Evolutionary conservation across 345 rosid species (phyloP).

Genomic region (Populus davidiana): DNA sequence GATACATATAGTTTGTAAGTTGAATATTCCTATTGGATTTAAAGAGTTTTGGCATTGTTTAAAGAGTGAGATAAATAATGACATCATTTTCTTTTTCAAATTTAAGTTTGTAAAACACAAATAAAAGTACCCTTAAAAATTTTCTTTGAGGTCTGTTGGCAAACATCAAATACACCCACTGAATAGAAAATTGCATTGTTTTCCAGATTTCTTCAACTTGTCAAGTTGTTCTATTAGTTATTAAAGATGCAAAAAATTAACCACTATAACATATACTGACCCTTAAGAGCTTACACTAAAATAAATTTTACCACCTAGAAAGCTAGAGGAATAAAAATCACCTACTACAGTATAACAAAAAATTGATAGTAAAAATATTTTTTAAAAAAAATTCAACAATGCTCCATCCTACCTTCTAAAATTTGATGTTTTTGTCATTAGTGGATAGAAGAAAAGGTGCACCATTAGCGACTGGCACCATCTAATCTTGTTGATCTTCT

Average conservation of each 20-base stretch:
- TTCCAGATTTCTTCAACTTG: background rate
- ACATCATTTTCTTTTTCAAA: too few relatives aligned
- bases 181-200: background rate
- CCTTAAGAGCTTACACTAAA: background rate
- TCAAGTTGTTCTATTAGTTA: background rate
- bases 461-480: slow-evolving; percentile 90
- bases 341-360: background rate
- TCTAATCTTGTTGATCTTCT: slow-evolving; percentile 90
- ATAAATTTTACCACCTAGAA: background rate
- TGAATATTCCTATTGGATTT: too few relatives aligned
- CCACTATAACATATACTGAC: background rate
- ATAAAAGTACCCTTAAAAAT: too few relatives aligned
- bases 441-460: slow-evolving; percentile 85
- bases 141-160: too few relatives aligned
- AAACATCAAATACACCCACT: background rate
- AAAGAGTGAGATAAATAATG: too few relatives aligned
- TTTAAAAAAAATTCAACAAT: background rate
- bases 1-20: too few relatives aligned
- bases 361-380: background rate
- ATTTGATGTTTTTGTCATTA: slow-evolving; percentile 75
- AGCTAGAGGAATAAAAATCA: background rate
- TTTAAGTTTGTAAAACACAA: too few relatives aligned
- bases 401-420: slow-evolving; percentile 75
- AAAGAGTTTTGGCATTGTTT: too few relatives aligned
- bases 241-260: background rate